A percentile compares a stretch with the other conserved stretches of the same genome.
Conservation (phyloP, 768 basidiomycete genomes). For the Hygrophorus russula region DNA sequence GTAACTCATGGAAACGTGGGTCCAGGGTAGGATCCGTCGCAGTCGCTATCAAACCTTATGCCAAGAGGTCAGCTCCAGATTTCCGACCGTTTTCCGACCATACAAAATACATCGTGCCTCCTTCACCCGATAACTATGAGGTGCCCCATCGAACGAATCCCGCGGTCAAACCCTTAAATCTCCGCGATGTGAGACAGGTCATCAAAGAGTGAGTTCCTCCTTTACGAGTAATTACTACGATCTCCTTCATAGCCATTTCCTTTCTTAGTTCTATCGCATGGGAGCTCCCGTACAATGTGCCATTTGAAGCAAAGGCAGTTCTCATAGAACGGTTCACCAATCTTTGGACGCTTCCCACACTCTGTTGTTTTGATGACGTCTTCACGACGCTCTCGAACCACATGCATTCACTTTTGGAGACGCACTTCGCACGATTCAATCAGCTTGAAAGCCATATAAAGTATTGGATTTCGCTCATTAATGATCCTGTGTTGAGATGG, state of each 20-base stretch:
- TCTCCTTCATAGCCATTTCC: not conserved
- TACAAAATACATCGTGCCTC: not conserved
- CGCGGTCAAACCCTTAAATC: slow-evolving; percentile 6
- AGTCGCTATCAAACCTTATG: no score
- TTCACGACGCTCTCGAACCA: slow-evolving; percentile 6
- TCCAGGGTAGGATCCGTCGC: no score
- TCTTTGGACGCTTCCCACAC: slow-evolving; percentile 18
- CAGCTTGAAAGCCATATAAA: slow-evolving; percentile 16
- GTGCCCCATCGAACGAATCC: not conserved
- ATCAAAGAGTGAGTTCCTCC: slow-evolving; percentile 16
- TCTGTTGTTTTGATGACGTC: slow-evolving; percentile 20
- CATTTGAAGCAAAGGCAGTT: slow-evolving; percentile 21
- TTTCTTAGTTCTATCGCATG: slow-evolving; percentile 21
- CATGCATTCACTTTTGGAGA: slow-evolving; percentile 11
- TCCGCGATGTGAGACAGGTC: slow-evolving; percentile 17
- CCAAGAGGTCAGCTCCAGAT: slow-evolving; percentile 24
- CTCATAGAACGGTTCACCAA: slow-evolving; percentile 17
- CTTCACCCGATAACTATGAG: not conserved
- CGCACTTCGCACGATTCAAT: slow-evolving; percentile 21
- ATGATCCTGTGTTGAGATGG: not conserved
- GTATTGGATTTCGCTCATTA: slow-evolving; percentile 8
- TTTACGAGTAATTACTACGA: not conserved
- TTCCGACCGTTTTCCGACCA: slow-evolving; percentile 18
- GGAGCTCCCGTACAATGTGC: slow-evolving; percentile 25
- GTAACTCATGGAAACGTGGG: no score